Percentiles rank a stretch among this genome's conserved stretches.
Conservation (phyloP, 495 filamentous ascomycete genomes). For the Talaromyces nanjingensis region DNA sequence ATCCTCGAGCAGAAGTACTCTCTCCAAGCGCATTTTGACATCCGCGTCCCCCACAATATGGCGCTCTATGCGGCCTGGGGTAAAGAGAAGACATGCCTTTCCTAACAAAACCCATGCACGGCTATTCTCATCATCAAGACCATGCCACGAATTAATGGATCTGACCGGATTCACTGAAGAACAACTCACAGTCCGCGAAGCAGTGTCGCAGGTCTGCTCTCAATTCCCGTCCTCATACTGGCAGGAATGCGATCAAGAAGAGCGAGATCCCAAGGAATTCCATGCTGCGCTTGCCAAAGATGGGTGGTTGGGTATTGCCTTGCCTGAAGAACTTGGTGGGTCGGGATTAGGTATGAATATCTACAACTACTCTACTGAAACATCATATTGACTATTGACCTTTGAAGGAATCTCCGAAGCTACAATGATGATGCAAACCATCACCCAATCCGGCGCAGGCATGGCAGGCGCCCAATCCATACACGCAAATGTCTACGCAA, state of each 20-base stretch:
- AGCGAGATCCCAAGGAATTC: constrained; percentile 63
- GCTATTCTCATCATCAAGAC: constrained; percentile 23
- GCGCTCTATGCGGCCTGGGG: neutral
- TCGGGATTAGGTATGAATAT: constrained; percentile 55
- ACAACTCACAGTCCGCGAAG: constrained; percentile 65
- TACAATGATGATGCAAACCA: constrained; percentile 81
- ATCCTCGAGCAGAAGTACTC: neutral
- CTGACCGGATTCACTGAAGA: constrained; percentile 63
- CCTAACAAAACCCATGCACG: neutral
- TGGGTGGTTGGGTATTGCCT: constrained; percentile 77
- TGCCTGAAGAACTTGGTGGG: constrained; percentile 66
- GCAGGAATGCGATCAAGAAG: constrained; percentile 60
- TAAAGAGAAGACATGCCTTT: neutral
- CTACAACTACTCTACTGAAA: neutral
- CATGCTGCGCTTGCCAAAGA: constrained; percentile 68
- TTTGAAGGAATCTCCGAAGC: constrained; percentile 60
- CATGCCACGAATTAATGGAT: constrained; percentile 51
- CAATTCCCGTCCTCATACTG: constrained; percentile 62
- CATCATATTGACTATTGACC: too few species aligned
- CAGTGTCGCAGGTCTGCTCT: constrained; percentile 60
- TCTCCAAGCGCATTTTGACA: neutral
- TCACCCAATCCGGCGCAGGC: constrained; percentile 68
- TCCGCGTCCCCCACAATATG: neutral
- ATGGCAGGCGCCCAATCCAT: constrained; percentile 73
- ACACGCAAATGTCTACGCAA: constrained; percentile 74